Evolutionary conservation across 2,329 filamentous ascomycete genomes (phyloP), one percentile per base, ranked within the genome.

Genomic region (Alternaria panax): DNA sequence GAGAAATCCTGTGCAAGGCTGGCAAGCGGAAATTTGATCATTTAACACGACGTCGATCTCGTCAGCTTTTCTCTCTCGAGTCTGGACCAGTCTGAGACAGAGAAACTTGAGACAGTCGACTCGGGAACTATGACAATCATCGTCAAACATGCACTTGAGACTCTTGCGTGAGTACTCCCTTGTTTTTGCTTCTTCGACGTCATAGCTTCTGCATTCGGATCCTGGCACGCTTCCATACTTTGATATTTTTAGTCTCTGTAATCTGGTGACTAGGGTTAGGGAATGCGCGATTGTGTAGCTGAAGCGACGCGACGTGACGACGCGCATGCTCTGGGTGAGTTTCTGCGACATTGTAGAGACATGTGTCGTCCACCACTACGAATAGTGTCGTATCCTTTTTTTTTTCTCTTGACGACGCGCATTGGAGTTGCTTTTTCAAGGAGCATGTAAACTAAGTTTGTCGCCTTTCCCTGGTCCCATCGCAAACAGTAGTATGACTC

Each of bases 151-250:
- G 18, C 12, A 34, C 30, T 34, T 34, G 30, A 34, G 12, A 34
- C 32, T 28, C 25, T 40, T 54, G 24, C 11, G 16, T 22, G 12
- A 6, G 20, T 24, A 6, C 3, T 24, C 5, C 3, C 7, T 28
- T 38, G 22, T 28, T 52, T 32, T 53, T 58, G 36, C 56, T 46
- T 54, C 41, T 53, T 45, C 30, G 38, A 46, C 47, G 47, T 46
- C 47, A 32, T 27, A 16, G 41, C 41, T 34, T 18, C 12, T 4
- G 32, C 41, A n/a, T n/a, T 24, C 41, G 30, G 40, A 38, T 36
- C 14, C 32, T 41, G 51, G 30, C 27, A 43, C 7, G 30, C 25
- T 52, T 52, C 28, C 38, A 24, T 42, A 22, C 38, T 27, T 28
- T 24, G 14, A 32, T 14, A 24, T 24, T 16, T 24, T 16, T 41